Conservation (phyloP, 2,329 filamentous ascomycete genomes). For the Torrubiella hemipterigena region DNA sequence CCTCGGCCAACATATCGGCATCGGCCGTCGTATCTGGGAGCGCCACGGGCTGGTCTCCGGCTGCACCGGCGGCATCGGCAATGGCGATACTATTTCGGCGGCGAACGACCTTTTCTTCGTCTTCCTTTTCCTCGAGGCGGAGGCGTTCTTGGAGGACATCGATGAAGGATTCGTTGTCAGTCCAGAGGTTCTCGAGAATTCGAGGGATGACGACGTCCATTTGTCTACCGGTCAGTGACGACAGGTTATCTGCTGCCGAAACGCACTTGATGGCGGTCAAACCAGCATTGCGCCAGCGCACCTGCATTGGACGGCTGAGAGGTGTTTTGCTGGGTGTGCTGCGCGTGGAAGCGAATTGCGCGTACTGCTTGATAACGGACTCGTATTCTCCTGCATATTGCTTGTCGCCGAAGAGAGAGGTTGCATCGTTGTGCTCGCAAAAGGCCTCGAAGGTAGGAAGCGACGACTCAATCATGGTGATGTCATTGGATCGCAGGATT, state of each 20-base stretch:
- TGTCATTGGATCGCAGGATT: slow-evolving; percentile 74
- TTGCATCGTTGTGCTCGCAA: slow-evolving; percentile 78
- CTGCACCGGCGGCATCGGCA: slow-evolving; percentile 56
- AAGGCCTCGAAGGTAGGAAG: slow-evolving; percentile 78
- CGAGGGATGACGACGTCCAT: slow-evolving; percentile 71
- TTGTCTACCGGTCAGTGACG: slow-evolving; percentile 63
- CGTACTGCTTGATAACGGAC: slow-evolving; percentile 68
- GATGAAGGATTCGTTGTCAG: slow-evolving; percentile 58
- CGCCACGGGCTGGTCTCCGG: slow-evolving; percentile 51
- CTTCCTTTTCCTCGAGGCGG: slow-evolving; percentile 54
- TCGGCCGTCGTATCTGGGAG: slow-evolving; percentile 60
- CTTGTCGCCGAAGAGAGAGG: slow-evolving; percentile 74
- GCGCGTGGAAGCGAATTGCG: slow-evolving; percentile 61
- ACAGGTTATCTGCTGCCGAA: slow-evolving; percentile 67
- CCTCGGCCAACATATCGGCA: slow-evolving; percentile 79
- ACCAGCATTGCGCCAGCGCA: slow-evolving; percentile 66
- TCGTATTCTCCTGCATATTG: slow-evolving; percentile 74
- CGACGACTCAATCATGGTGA: slow-evolving; percentile 86
- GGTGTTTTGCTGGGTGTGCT: slow-evolving; percentile 36
- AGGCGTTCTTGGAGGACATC: slow-evolving; percentile 55
- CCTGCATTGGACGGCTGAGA: slow-evolving; percentile 58
- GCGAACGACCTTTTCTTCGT: slow-evolving; percentile 49
- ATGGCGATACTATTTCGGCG: slow-evolving; percentile 72
- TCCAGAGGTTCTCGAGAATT: slow-evolving; percentile 77
- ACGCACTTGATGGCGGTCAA: slow-evolving; percentile 71